Conservation (phyloP, 148 eudicot species). For the Rhododendron molle region DNA sequence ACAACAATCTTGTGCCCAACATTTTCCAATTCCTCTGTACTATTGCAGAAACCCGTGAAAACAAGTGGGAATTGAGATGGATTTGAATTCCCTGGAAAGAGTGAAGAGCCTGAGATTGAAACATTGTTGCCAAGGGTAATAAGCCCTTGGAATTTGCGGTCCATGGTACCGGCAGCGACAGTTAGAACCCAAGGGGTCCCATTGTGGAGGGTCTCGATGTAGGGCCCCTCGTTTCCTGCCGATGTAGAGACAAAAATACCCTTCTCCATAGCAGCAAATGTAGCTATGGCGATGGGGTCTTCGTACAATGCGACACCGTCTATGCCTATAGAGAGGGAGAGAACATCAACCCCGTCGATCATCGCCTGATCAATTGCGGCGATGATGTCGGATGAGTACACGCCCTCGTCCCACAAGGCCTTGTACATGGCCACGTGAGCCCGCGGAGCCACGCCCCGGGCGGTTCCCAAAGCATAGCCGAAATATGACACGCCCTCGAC, state of each 20-base stretch:
- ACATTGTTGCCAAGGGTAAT: slow-evolving; percentile 42
- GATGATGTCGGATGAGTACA: slow-evolving; percentile 35
- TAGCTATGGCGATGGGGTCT: slow-evolving; percentile 49
- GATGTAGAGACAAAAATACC: slow-evolving; percentile 47
- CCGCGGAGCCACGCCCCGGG: slow-evolving; percentile 54
- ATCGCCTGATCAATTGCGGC: slow-evolving; percentile 66
- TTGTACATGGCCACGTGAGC: slow-evolving; percentile 67
- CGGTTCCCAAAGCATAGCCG: slow-evolving; percentile 57
- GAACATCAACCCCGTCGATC: slow-evolving; percentile 52
- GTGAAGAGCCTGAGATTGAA: slow-evolving; percentile 5
- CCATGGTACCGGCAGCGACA: slow-evolving; percentile 51
- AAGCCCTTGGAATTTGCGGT: slow-evolving; percentile 41
- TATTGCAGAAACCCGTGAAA: slow-evolving; percentile 11
- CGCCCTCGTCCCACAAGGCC: slow-evolving; percentile 45
- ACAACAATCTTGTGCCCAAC: slow-evolving; percentile 7
- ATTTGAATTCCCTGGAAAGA: slow-evolving; percentile 12
- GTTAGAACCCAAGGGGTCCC: slow-evolving; percentile 55
- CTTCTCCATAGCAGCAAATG: slow-evolving; percentile 53
- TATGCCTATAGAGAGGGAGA: slow-evolving; percentile 46
- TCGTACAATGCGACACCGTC: slow-evolving; percentile 18
- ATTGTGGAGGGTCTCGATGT: slow-evolving; percentile 31
- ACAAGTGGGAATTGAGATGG: not conserved
- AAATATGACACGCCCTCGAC: slow-evolving; percentile 49
- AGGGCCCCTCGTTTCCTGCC: slow-evolving; percentile 53
- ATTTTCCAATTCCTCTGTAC: not conserved